A percentile compares a stretch with the other conserved stretches of the same genome.
Evolutionary conservation across 1,284 basidiomycete species (phyloP).

Genomic region (Tilletiopsis washingtonensis): DNA sequence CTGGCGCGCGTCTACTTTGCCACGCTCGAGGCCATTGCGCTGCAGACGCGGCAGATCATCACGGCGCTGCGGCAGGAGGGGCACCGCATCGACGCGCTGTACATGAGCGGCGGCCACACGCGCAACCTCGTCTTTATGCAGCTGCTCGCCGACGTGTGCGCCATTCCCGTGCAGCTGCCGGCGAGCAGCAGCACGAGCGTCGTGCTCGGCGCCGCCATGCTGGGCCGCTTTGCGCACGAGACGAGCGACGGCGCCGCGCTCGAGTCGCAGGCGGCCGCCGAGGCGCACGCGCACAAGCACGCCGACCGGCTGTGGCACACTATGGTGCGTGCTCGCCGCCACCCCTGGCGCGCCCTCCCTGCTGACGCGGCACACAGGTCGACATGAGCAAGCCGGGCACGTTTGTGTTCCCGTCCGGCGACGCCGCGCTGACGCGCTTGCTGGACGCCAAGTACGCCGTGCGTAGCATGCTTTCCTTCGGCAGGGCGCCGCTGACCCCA

Average conservation of each 20-base stretch:
- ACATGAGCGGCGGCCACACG: slow-evolving; percentile 59
- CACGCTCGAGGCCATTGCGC: slow-evolving; percentile 84
- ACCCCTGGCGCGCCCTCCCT: not conserved
- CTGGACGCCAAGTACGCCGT: slow-evolving; percentile 79
- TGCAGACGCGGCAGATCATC: slow-evolving; percentile 91
- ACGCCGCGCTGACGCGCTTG: slow-evolving; percentile 56
- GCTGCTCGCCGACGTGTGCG: slow-evolving; percentile 76
- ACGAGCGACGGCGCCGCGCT: slow-evolving; percentile 32
- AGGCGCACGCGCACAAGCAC: slow-evolving; percentile 54
- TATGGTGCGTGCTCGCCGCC: slow-evolving; percentile 61
- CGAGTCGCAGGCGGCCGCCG: slow-evolving; percentile 49
- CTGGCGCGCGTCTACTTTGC: slow-evolving; percentile 84
- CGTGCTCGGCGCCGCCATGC: slow-evolving; percentile 84
- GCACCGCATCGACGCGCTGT: slow-evolving; percentile 75
- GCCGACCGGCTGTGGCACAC: slow-evolving; percentile 75
- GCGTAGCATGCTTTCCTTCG: not conserved
- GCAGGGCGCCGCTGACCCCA: not conserved
- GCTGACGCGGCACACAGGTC: slow-evolving; percentile 53
- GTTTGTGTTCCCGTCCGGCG: slow-evolving; percentile 57
- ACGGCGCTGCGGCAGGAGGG: slow-evolving; percentile 81
- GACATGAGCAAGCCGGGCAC: slow-evolving; percentile 84
- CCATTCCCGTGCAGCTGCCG: slow-evolving; percentile 76
- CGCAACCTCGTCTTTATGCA: slow-evolving; percentile 43
- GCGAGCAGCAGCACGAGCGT: slow-evolving; percentile 68
- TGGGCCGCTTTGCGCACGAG: slow-evolving; percentile 78